Conservation (phyloP, 2,329 filamentous ascomycete species). For the Aspergillus fumigatiaffinis region DNA sequence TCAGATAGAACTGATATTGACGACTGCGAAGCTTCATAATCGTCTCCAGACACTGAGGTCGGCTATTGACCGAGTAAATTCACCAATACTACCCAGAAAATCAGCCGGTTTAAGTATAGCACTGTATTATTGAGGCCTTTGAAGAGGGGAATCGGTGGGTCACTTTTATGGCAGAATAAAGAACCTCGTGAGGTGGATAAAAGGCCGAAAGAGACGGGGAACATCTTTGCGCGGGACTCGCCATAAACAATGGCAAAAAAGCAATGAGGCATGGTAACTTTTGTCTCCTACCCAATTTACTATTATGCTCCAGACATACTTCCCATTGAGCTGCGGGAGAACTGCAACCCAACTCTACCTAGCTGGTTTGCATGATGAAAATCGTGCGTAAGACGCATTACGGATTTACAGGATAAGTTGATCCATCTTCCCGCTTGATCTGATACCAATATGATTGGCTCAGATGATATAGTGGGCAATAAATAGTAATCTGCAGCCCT, state of each 20-base stretch:
- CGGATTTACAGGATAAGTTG: not conserved
- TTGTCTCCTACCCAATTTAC: not conserved
- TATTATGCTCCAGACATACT: not conserved
- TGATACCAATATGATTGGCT: not conserved
- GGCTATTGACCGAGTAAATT: not conserved
- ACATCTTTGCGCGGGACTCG: too few relatives aligned
- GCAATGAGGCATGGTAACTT: not conserved
- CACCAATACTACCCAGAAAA: not conserved
- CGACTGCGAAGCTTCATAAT: not conserved
- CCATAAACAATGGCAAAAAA: not conserved
- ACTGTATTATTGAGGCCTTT: too few relatives aligned
- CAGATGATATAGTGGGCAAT: not conserved
- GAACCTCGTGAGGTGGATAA: too few relatives aligned
- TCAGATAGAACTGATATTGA: not conserved
- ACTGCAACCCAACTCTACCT: not conserved
- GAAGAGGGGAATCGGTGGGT: too few relatives aligned
- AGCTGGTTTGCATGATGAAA: not conserved
- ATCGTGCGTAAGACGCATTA: not conserved
- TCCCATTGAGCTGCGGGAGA: not conserved
- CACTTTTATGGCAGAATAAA: too few relatives aligned
- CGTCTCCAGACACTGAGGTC: not conserved
- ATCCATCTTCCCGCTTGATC: not conserved
- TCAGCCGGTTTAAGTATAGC: too few relatives aligned
- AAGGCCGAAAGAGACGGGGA: too few relatives aligned
- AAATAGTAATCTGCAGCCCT: slow-evolving; percentile 13